Conservation (phyloP, 805 yeast species). For the Sugiyamaella boreocaroliniensis region DNA sequence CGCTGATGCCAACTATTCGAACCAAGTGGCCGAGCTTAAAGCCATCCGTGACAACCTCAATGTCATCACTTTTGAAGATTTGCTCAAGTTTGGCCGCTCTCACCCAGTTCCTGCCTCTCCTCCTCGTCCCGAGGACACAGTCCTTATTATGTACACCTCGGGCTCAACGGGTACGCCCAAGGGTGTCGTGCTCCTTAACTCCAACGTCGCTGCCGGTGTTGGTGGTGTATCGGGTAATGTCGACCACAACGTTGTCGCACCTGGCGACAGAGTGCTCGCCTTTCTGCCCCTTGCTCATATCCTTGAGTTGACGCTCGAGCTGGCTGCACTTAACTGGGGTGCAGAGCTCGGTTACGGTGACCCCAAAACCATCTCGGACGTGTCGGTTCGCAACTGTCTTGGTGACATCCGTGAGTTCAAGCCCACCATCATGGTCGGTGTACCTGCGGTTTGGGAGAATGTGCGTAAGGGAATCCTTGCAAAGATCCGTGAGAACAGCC, state of each 20-base stretch:
- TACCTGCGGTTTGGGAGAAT: conserved; percentile 97
- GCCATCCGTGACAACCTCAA: conserved; percentile 71
- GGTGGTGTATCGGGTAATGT: conserved; percentile 73
- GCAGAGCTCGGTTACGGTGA: conserved; percentile 81
- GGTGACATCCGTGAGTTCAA: conserved; percentile 82
- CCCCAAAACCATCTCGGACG: conserved; percentile 83
- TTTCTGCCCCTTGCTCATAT: conserved; percentile 96
- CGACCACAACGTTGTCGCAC: conserved; percentile 42
- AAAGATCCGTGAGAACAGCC: conserved; percentile 62
- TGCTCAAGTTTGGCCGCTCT: conserved; percentile 55
- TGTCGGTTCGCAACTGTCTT: conserved; percentile 72
- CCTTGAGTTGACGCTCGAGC: conserved; percentile 85
- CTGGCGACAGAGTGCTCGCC: conserved; percentile 68
- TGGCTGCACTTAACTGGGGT: conserved; percentile 82
- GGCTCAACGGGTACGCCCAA: conserved; percentile 83
- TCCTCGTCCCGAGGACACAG: conserved; percentile 52
- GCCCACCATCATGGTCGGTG: conserved; percentile 96
- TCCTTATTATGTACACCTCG: conserved; percentile 82
- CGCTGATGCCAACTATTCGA: conserved; percentile 58
- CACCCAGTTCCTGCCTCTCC: conserved; percentile 38
- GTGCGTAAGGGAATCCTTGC: conserved; percentile 85
- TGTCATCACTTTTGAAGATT: conserved; percentile 59
- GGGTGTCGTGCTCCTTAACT: conserved; percentile 67
- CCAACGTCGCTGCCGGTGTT: conserved; percentile 71
- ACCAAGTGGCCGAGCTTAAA: conserved; percentile 45